Percentiles rank a stretch among this genome's conserved stretches.
Conservation (phyloP, 768 basidiomycete species). For the Tubosaeta sp. region DNA sequence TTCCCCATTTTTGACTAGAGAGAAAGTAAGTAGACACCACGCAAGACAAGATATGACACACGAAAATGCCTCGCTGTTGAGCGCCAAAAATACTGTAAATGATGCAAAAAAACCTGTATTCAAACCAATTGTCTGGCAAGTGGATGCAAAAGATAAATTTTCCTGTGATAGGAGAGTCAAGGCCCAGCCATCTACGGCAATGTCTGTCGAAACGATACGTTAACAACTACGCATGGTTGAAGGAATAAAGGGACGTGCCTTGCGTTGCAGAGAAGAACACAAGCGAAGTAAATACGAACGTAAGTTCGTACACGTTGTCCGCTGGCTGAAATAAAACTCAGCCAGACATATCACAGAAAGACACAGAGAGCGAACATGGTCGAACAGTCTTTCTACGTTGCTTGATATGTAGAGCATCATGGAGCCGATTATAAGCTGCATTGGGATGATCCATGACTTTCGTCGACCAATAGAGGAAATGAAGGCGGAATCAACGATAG, state of each 20-base stretch:
- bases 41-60: slow-evolving; percentile 31
- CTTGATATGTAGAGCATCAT: slow-evolving; percentile 77
- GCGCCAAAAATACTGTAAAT: slow-evolving; percentile 95
- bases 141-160: slow-evolving; percentile 94
- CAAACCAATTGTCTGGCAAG: slow-evolving; percentile 95
- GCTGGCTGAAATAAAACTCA: slow-evolving; percentile 55
- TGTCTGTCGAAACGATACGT: slow-evolving; percentile 52
- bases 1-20: slow-evolving; percentile 66
- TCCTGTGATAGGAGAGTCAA: slow-evolving; percentile 85
- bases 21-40: slow-evolving; percentile 6
- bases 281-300: slow-evolving; percentile 79
- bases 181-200: slow-evolving; percentile 94
- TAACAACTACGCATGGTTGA: slow-evolving; percentile 5
- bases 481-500: slow-evolving; percentile 92
- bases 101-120: slow-evolving; percentile 95
- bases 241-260: slow-evolving; percentile 45
- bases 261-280: slow-evolving; percentile 97
- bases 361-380: slow-evolving; percentile 50
- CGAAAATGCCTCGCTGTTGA: slow-evolving; percentile 93
- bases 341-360: slow-evolving; percentile 2
- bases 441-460: slow-evolving; percentile 99
- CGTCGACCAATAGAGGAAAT: slow-evolving; percentile 80
- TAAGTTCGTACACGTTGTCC: slow-evolving; percentile 73
- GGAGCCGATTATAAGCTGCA: slow-evolving; percentile 85
- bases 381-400: slow-evolving; percentile 71